These are phyloP conservation scores for Amanita inopinata DNA, from an alignment of 768 basidiomycete species.

Conservation along the genomic window DNA sequence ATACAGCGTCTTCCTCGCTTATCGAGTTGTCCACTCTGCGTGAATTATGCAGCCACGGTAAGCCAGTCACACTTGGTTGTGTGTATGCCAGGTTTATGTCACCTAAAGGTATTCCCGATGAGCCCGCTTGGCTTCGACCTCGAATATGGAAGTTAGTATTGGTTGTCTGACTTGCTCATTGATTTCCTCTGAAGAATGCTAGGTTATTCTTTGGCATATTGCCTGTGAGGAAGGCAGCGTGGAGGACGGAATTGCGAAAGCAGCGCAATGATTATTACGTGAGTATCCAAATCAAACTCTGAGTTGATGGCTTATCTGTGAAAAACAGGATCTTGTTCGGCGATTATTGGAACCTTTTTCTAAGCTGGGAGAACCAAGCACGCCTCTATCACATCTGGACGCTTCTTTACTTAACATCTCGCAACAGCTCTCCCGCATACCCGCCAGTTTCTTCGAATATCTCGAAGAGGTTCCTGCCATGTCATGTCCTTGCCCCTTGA, in stretches of 20 bases:
- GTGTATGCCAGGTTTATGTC: slow-evolving; percentile 9
- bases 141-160: slow-evolving; percentile 64
- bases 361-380: slow-evolving; percentile 30
- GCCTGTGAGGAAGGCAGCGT: slow-evolving; percentile 44
- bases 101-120: slow-evolving; percentile 55
- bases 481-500: slow-evolving; percentile 37
- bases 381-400: slow-evolving; percentile 33
- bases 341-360: slow-evolving; percentile 50
- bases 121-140: slow-evolving; percentile 68
- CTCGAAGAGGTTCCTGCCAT: slow-evolving; percentile 46
- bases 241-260: slow-evolving; percentile 46
- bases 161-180: neutral
- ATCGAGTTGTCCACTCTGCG: slow-evolving; percentile 52
- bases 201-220: slow-evolving; percentile 60
- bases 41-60: slow-evolving; percentile 53
- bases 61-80: slow-evolving; percentile 11
- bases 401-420: slow-evolving; percentile 37
- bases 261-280: slow-evolving; percentile 72
- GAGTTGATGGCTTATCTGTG: slow-evolving; percentile 9
- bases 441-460: slow-evolving; percentile 35
- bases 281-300: slow-evolving; percentile 15
- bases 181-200: slow-evolving; percentile 7
- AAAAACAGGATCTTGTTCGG: slow-evolving; percentile 60
- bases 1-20: slow-evolving; percentile 33
- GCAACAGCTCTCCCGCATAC: slow-evolving; percentile 48